phyloP scores from a whole-genome alignment of 2,329 filamentous ascomycete genomes.

The Fusarium temperatum region DNA sequence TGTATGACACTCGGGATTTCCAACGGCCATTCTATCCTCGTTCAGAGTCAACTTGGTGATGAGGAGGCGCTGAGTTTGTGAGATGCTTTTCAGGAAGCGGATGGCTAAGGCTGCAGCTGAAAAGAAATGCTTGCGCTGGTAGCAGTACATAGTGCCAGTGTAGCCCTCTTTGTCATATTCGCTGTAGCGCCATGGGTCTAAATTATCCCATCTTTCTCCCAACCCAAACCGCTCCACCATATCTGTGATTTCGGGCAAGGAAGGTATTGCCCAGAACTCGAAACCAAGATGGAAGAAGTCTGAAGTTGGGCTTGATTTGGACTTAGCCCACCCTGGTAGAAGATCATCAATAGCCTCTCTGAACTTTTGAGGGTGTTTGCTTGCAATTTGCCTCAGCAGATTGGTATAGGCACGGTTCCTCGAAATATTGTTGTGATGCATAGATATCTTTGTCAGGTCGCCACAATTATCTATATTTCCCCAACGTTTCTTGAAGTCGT shows the following conservation, averaged over 20 bases:
- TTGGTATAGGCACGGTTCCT: neutral
- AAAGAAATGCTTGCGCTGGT: neutral
- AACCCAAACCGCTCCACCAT: neutral
- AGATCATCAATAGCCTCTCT: neutral
- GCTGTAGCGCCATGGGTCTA: neutral
- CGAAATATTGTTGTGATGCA: too few species aligned
- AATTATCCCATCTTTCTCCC: rapidly evolving
- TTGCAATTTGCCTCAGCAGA: neutral
- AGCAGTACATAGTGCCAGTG: neutral
- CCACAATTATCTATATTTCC: too few species aligned
- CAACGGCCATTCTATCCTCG: neutral
- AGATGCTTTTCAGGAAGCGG: neutral
- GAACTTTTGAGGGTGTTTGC: neutral
- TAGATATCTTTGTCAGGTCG: too few species aligned
- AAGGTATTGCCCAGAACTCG: neutral
- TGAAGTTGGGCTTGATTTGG: neutral
- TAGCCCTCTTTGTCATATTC: rapidly evolving
- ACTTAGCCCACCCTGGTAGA: rapidly evolving
- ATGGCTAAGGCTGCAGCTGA: constrained; percentile 4
- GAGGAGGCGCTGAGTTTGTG: neutral
- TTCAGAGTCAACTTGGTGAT: neutral
- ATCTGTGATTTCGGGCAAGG: neutral
- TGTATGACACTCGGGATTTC: neutral
- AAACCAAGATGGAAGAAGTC: neutral
- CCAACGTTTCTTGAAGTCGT: neutral